Percentiles rank a stretch among this genome's conserved stretches.
These are phyloP conservation scores for Chytriomyces sp. DNA, from an alignment of 192 early-diverging fungal species.

Conservation along the genomic window DNA sequence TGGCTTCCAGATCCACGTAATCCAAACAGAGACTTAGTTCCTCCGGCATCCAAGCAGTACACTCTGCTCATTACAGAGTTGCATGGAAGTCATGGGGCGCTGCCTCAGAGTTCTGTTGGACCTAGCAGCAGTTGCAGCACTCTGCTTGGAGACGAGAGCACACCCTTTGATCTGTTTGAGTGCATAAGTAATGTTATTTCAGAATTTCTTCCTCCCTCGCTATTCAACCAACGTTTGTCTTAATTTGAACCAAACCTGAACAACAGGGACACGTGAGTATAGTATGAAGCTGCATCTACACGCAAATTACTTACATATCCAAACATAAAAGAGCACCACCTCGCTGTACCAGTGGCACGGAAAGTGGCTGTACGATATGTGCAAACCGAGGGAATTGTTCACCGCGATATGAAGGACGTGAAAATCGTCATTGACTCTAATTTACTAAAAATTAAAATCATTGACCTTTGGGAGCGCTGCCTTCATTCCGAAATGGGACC, in stretches of 20 bases:
- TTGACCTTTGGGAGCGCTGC: slow-evolving; percentile 55
- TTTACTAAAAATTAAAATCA: slow-evolving; percentile 49
- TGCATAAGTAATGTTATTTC: slow-evolving; percentile 47
- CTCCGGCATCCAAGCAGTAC: slow-evolving; percentile 42
- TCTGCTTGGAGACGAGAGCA: not conserved
- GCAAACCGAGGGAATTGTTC: slow-evolving; percentile 40
- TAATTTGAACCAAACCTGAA: no score
- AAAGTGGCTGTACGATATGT: slow-evolving; percentile 45
- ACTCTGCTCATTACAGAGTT: slow-evolving; percentile 56
- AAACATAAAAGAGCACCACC: slow-evolving; percentile 27
- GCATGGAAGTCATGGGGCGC: slow-evolving; percentile 55
- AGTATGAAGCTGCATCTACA: no score
- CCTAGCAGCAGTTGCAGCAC: no score
- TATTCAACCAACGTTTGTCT: slow-evolving; percentile 44
- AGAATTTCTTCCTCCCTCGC: not conserved
- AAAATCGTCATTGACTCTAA: slow-evolving; percentile 53
- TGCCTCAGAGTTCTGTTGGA: slow-evolving; percentile 24
- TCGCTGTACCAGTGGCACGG: slow-evolving; percentile 28
- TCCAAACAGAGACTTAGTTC: slow-evolving; percentile 18
- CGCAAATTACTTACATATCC: no score
- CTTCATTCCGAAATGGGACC: slow-evolving; percentile 49
- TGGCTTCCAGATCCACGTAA: slow-evolving; percentile 39
- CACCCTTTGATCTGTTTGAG: slow-evolving; percentile 45
- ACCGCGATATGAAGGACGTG: slow-evolving; percentile 56
- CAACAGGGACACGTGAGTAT: no score